Conservation (phyloP, 441 rosid genomes). For the Lepidium campestre region DNA sequence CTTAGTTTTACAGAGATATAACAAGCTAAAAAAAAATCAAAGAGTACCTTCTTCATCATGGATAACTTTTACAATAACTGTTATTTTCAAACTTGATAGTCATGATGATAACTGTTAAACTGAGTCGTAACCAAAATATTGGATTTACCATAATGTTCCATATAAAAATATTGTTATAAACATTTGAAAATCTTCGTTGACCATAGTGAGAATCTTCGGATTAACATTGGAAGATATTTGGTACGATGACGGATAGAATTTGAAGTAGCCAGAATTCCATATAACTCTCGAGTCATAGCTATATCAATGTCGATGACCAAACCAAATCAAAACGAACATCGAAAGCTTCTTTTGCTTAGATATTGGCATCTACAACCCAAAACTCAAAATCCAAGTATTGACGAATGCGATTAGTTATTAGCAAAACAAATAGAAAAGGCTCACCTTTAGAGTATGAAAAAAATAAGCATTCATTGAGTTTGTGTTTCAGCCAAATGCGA, state of each 20-base stretch:
- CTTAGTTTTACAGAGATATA: no score
- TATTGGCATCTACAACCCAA: background rate
- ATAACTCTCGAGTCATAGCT: background rate
- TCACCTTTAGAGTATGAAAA: background rate
- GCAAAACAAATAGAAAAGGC: background rate
- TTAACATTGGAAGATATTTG: constrained; percentile 5
- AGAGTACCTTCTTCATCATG: no score
- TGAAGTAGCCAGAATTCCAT: background rate
- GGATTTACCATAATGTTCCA: no score
- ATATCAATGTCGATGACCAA: background rate
- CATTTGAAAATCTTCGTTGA: constrained; percentile 91
- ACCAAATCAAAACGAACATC: background rate
- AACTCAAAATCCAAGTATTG: background rate
- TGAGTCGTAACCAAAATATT: no score
- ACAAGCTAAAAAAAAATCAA: no score
- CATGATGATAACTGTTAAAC: no score
- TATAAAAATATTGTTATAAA: no score
- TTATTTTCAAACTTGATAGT: no score
- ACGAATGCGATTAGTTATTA: background rate
- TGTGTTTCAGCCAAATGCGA: no score
- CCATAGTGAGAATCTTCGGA: constrained; percentile 72
- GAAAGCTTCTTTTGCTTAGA: background rate
- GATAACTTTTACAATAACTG: no score
- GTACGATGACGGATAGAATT: background rate
- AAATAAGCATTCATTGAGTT: no score